Evolutionary conservation across 768 basidiomycete genomes (phyloP), one percentile per base, ranked within the genome.

Genomic region (Mycena latifolia): DNA sequence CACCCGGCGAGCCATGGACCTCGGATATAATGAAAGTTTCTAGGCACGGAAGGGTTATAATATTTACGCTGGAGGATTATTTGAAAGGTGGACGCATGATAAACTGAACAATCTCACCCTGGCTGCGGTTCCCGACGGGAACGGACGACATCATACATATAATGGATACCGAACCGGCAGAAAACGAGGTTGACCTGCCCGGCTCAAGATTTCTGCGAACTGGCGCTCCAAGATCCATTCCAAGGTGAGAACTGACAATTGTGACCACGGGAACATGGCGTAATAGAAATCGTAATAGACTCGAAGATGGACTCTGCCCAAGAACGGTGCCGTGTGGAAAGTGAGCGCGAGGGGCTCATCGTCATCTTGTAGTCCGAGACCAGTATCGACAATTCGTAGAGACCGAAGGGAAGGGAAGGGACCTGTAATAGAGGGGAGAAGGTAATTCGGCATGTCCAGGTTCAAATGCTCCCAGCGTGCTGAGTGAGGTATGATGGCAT

Each of bases 381-480:
- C n/a, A n/a, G n/a, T n/a, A n/a, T n/a, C 20, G 4, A 17, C 41
- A 27, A 48, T 3, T 10, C 17, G 14, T 5, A 48, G 15, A 27
- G 3, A 17, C 14, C 47, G 47, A 2, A 48, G 47, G 2, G 29
- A 28, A 18, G 47, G 47, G 11, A 48, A 27, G 7, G 47, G 24
- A 3, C 47, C 47, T 25, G 25, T 24, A 14, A 47, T 27, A 27
- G 46, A 47, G 25, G 12, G 14, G 46, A 47, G 22, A 47, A 4
- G n/a, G n/a, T n/a, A 14, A 24, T 25, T 2, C 3, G 46, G 24
- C 1, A 14, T 25, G 7, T 47, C 2, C 3, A 48, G 27, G 5
- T 48, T 28, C 27, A 48, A 18, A 48, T 48, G 47, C 27, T 48
- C 47, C 47, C 47, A 48, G 17, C 47, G 47, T 14, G 47, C 47